phyloP scores from a whole-genome alignment of 768 basidiomycete species.

The Brasilioporus rufonigricans region DNA sequence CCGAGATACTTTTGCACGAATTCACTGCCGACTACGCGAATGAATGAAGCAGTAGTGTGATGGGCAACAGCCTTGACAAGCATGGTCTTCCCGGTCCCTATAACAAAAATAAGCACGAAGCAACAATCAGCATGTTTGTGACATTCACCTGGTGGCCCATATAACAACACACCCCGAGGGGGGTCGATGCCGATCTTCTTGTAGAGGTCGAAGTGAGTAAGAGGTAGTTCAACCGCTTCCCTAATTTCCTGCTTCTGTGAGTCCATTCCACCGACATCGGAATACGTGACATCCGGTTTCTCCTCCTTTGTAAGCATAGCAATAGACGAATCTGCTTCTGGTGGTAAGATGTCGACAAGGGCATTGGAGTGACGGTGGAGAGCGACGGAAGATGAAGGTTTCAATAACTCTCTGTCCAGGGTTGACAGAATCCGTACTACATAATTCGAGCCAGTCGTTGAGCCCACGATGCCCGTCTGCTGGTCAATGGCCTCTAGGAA shows the following conservation, averaged over 20 bases:
- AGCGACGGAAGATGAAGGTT: conserved; percentile 97
- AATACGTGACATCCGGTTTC: conserved; percentile 90
- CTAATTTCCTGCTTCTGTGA: conserved; percentile 98
- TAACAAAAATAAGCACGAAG: conserved; percentile 3
- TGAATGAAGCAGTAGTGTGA: conserved; percentile 96
- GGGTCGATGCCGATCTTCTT: conserved; percentile 99
- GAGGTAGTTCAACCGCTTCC: conserved; percentile 95
- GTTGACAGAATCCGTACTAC: conserved; percentile 97
- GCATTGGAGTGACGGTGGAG: conserved; percentile 98
- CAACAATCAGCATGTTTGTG: not conserved
- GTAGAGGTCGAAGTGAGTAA: conserved; percentile 97
- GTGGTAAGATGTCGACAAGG: conserved; percentile 95
- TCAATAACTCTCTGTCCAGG: conserved; percentile 93
- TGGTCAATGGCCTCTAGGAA: conserved; percentile 99
- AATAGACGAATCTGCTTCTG: conserved; percentile 97
- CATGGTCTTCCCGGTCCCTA: conserved; percentile 99
- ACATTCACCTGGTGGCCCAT: conserved; percentile 87
- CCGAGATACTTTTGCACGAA: conserved; percentile 99
- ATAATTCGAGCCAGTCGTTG: conserved; percentile 97
- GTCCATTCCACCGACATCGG: conserved; percentile 97
- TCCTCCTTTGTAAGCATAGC: conserved; percentile 93
- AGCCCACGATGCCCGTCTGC: conserved; percentile 94
- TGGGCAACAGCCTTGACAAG: conserved; percentile 99
- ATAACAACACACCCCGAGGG: conserved; percentile 92
- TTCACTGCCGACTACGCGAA: conserved; percentile 96